Percentiles rank a stretch among this genome's conserved stretches.
phyloP scores from a whole-genome alignment of 228 moss, liverwort and hornwort genomes.

The Sphagnum fallax region DNA sequence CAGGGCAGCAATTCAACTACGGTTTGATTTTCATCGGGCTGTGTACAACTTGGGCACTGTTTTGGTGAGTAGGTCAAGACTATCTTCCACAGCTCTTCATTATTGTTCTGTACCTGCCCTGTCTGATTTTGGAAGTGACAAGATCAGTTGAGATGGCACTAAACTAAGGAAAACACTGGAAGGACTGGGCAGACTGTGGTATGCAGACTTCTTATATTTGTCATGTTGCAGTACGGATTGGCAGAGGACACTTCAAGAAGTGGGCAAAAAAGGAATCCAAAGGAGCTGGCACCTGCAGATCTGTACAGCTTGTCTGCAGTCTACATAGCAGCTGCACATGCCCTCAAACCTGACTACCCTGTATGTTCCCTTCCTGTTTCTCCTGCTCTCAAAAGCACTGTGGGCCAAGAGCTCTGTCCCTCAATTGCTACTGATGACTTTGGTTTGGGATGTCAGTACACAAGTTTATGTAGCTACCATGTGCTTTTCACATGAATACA shows the following conservation, averaged over 20 bases:
- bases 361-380: constrained; percentile 28
- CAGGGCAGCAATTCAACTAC: constrained; percentile 91
- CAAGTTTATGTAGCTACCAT: too few relatives aligned
- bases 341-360: constrained; percentile 95
- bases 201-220: not conserved
- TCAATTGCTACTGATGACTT: too few relatives aligned
- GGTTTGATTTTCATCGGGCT: constrained; percentile 99
- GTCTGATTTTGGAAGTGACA: too few relatives aligned
- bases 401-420: too few relatives aligned
- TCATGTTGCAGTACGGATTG: constrained; percentile 75
- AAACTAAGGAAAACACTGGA: too few relatives aligned
- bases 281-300: constrained; percentile 69
- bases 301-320: constrained; percentile 95
- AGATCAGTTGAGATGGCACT: too few relatives aligned
- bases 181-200: too few relatives aligned
- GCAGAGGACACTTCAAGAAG: constrained; percentile 91
- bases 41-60: constrained; percentile 99
- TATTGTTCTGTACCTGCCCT: too few relatives aligned
- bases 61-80: constrained; percentile 33
- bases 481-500: too few relatives aligned
- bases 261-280: constrained; percentile 57
- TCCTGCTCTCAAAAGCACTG: not conserved
- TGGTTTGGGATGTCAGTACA: too few relatives aligned
- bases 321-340: constrained; percentile 95
- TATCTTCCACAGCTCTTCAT: not conserved